These are phyloP conservation scores for Cornus florida DNA, from an alignment of 148 eudicot species.

Conservation along the genomic window DNA sequence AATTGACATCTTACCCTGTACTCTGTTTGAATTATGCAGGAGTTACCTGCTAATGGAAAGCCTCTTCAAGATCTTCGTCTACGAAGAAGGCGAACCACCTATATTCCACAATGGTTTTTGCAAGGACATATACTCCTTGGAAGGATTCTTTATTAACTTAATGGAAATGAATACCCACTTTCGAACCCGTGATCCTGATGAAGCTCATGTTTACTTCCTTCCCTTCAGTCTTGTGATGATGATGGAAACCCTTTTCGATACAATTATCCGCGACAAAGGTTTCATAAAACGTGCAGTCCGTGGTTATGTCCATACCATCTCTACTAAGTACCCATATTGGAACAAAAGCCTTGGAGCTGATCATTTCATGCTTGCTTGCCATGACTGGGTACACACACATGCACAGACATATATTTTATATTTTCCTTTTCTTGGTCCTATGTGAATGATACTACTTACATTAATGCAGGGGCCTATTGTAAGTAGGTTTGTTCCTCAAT, in stretches of 20 bases:
- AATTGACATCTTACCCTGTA: background rate
- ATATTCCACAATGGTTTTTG: constrained; percentile 68
- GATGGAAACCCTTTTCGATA: constrained; percentile 51
- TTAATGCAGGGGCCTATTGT: constrained; percentile 62
- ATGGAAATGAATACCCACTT: constrained; percentile 38
- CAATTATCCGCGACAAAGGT: constrained; percentile 41
- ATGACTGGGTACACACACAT: constrained; percentile 62
- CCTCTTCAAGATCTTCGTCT: constrained; percentile 56
- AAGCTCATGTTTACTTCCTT: constrained; percentile 64
- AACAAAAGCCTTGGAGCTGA: constrained; percentile 67
- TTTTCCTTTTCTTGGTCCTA: background rate
- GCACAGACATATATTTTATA: too few relatives aligned
- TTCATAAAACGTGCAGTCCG: constrained; percentile 44
- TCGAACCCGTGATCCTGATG: constrained; percentile 38
- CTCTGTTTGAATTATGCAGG: constrained; percentile 30
- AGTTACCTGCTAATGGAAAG: constrained; percentile 69
- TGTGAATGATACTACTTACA: background rate
- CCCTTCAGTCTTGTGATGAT: constrained; percentile 75
- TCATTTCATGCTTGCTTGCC: constrained; percentile 84
- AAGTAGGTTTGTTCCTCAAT: constrained; percentile 54
- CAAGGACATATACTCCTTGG: constrained; percentile 60
- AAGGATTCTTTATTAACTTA: constrained; percentile 53
- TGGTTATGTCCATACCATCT: constrained; percentile 48
- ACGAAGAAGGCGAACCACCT: constrained; percentile 77
- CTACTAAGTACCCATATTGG: constrained; percentile 67